A percentile compares a stretch with the other conserved stretches of the same genome.
These are phyloP conservation scores for Arthrobotrys conoides DNA, from an alignment of 2,329 filamentous ascomycete species.

Conservation along the genomic window DNA sequence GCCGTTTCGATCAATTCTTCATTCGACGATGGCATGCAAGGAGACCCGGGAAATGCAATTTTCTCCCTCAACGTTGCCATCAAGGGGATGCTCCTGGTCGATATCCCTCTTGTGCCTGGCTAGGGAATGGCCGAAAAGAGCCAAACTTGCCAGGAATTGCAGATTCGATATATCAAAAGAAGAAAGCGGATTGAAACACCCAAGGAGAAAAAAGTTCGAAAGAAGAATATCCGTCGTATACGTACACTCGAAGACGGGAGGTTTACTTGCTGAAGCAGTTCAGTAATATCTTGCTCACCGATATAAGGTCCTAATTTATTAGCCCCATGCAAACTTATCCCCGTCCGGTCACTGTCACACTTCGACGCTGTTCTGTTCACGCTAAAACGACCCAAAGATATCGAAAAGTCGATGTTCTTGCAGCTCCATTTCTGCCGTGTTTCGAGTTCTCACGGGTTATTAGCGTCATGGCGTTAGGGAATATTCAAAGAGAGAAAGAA, in stretches of 20 bases:
- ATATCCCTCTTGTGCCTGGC: constrained; percentile 25
- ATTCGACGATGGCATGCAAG: constrained; percentile 8
- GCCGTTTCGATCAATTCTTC: constrained; percentile 9
- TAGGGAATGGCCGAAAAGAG: constrained; percentile 31
- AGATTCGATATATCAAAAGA: constrained; percentile 14
- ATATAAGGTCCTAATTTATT: constrained; percentile 2
- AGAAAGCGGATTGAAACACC: constrained; percentile 23
- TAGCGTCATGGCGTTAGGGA: constrained; percentile 28
- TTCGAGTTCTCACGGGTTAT: constrained; percentile 23
- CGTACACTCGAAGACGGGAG: constrained; percentile 11
- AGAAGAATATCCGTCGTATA: neutral
- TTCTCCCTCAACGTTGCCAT: constrained; percentile 12
- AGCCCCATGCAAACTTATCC: constrained; percentile 24
- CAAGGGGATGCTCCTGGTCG: constrained; percentile 22
- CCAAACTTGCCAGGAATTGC: constrained; percentile 23
- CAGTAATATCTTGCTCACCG: constrained; percentile 14
- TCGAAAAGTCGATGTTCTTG: constrained; percentile 31
- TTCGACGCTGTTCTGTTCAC: neutral
- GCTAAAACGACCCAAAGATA: constrained; percentile 23
- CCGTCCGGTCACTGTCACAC: constrained; percentile 14
- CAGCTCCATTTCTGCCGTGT: constrained; percentile 48
- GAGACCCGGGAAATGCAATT: constrained; percentile 12
- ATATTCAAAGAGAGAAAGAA: neutral
- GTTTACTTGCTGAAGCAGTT: constrained; percentile 17
- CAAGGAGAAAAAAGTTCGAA: neutral